These are phyloP conservation scores for Thalia dealbata DNA, from an alignment of 176 grass and related monocot genomes.

Conservation along the genomic window DNA sequence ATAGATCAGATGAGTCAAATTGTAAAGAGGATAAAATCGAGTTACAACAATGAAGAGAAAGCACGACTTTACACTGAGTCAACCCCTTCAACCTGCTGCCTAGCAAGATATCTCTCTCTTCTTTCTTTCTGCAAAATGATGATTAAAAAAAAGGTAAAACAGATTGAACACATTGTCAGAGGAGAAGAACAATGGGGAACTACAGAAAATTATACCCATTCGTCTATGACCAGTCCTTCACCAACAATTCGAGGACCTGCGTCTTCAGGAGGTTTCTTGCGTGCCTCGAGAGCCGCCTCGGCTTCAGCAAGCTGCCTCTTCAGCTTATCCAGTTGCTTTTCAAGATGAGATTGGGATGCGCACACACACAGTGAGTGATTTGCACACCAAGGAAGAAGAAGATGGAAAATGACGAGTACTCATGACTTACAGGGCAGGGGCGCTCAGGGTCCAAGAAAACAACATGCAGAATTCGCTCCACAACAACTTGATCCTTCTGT, in stretches of 20 bases:
- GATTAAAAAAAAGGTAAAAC: conserved; percentile 5
- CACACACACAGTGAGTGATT: conserved; percentile 5
- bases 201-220: conserved; percentile 51
- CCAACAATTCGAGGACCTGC: conserved; percentile 75
- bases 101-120: conserved; percentile 80
- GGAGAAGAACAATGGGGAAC: neutral
- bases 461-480: conserved; percentile 84
- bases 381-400: neutral
- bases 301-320: conserved; percentile 76
- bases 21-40: neutral
- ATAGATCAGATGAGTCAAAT: neutral
- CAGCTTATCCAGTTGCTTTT: conserved; percentile 95
- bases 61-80: conserved; percentile 68
- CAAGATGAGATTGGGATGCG: conserved; percentile 10
- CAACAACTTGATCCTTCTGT: conserved; percentile 76
- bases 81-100: conserved; percentile 80
- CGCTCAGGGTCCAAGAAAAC: conserved; percentile 68
- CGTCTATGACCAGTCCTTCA: conserved; percentile 88
- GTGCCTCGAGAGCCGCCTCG: conserved; percentile 68
- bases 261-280: conserved; percentile 86
- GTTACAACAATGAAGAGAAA: neutral
- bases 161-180: neutral
- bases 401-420: neutral
- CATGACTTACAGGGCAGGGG: conserved; percentile 54
- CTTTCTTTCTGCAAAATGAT: conserved; percentile 61